phyloP scores from a whole-genome alignment of 2,329 filamentous ascomycete species.

The Ophiostoma angusticollis region DNA sequence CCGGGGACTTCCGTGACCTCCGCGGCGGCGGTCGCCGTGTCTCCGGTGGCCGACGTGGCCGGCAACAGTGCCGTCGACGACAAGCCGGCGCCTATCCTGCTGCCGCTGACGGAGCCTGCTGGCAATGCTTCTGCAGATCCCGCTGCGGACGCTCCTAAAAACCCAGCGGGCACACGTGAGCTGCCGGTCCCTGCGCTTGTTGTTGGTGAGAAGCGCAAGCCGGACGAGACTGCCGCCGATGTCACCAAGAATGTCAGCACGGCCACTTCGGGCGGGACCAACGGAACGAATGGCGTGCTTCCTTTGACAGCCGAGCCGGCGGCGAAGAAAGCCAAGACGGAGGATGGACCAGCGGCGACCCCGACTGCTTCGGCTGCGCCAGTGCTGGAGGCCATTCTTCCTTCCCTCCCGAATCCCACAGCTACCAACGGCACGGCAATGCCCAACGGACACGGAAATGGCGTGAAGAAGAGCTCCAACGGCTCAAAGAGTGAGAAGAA shows the following conservation, averaged over 20 bases:
- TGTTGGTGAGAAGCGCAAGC: conserved; percentile 17
- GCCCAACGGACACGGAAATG: background rate
- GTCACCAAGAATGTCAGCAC: background rate
- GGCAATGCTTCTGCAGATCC: background rate
- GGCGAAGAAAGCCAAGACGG: conserved; percentile 13
- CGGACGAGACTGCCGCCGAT: conserved; percentile 3
- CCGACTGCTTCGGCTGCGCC: background rate
- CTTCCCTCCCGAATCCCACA: background rate
- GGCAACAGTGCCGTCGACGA: no score
- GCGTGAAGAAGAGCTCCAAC: conserved; percentile 15
- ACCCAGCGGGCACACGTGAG: no score
- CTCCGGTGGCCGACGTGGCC: no score
- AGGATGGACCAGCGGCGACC: no score
- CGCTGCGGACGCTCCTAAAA: background rate
- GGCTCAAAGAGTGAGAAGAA: conserved; percentile 18
- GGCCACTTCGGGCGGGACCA: background rate
- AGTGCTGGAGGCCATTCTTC: background rate
- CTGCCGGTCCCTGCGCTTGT: no score
- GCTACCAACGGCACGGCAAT: background rate
- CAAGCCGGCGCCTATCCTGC: no score
- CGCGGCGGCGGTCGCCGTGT: no score
- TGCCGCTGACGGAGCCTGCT: no score
- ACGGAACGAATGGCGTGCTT: conserved; percentile 4
- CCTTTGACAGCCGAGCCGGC: conserved; percentile 2
- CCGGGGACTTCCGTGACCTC: no score